phyloP scores from a whole-genome alignment of 2,329 filamentous ascomycete species.

The Ophiocordyceps camponoti-floridani region DNA sequence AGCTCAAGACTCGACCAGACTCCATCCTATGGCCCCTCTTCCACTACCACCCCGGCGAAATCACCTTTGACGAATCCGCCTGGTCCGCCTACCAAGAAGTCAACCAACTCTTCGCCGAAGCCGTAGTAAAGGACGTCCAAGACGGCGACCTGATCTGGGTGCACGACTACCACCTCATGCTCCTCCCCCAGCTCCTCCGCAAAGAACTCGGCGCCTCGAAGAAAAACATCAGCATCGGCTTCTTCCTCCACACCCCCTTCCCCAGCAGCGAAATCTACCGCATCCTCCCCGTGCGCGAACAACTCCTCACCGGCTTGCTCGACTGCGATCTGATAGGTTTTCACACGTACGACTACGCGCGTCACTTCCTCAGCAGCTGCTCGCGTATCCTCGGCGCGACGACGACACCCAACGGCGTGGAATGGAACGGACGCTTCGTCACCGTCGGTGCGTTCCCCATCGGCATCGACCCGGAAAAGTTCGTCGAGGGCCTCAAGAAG shows the following conservation, averaged over 20 bases:
- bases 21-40: constrained; percentile 97
- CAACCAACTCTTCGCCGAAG: constrained; percentile 80
- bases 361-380: constrained; percentile 92
- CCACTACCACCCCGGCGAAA: constrained; percentile 96
- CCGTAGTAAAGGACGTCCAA: constrained; percentile 69
- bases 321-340: constrained; percentile 94
- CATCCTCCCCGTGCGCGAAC: constrained; percentile 81
- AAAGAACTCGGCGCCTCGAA: constrained; percentile 66
- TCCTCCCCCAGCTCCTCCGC: constrained; percentile 86
- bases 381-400: constrained; percentile 69
- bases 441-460: constrained; percentile 94
- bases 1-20: constrained; percentile 30
- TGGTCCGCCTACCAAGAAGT: constrained; percentile 90
- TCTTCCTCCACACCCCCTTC: constrained; percentile 96
- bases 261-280: constrained; percentile 94
- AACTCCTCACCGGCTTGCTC: constrained; percentile 70
- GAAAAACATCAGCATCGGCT: constrained; percentile 93
- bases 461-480: constrained; percentile 94
- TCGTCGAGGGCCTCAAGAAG: constrained; percentile 73
- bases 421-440: constrained; percentile 75
- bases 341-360: constrained; percentile 97
- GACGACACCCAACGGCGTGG: constrained; percentile 84
- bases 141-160: constrained; percentile 96
- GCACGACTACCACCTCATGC: constrained; percentile 96
- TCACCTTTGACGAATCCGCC: constrained; percentile 88